Conservation (phyloP, 768 basidiomycete genomes). For the Russula olivacea region DNA sequence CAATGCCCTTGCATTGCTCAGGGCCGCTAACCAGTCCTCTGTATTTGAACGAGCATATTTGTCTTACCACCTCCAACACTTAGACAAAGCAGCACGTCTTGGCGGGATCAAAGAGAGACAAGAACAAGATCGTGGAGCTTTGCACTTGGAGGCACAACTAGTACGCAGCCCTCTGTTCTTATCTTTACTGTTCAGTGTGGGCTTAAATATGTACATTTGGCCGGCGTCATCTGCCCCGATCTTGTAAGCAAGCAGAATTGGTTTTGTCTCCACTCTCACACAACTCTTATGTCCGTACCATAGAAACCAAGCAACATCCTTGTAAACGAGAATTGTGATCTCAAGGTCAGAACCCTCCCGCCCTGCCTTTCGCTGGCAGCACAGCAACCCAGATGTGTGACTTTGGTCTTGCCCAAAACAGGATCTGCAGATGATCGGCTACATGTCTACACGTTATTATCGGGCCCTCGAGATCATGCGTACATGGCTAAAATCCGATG, state of each 20-base stretch:
- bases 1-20: conserved; percentile 58
- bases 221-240: conserved; percentile 97
- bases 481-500: conserved; percentile 99
- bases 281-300: conserved; percentile 2
- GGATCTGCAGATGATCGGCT: conserved; percentile 99
- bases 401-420: conserved; percentile 96
- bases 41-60: conserved; percentile 76
- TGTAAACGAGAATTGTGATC: conserved; percentile 98
- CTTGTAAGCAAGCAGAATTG: conserved; percentile 47
- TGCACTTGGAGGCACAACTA: conserved; percentile 84
- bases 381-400: conserved; percentile 75
- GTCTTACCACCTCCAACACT: conserved; percentile 75
- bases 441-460: conserved; percentile 98
- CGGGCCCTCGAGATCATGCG: conserved; percentile 99
- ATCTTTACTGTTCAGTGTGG: conserved; percentile 57
- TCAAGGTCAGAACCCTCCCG: conserved; percentile 58
- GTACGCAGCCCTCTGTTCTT: conserved; percentile 46
- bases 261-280: conserved; percentile 6
- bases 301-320: conserved; percentile 99
- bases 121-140: conserved; percentile 49
- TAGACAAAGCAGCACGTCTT: conserved; percentile 58
- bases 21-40: conserved; percentile 28
- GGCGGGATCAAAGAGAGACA: conserved; percentile 40
- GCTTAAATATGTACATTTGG: conserved; percentile 98
- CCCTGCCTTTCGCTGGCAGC: conserved; percentile 15